Conservation (phyloP, 331 rosid species). For the Malus hybrid region DNA sequence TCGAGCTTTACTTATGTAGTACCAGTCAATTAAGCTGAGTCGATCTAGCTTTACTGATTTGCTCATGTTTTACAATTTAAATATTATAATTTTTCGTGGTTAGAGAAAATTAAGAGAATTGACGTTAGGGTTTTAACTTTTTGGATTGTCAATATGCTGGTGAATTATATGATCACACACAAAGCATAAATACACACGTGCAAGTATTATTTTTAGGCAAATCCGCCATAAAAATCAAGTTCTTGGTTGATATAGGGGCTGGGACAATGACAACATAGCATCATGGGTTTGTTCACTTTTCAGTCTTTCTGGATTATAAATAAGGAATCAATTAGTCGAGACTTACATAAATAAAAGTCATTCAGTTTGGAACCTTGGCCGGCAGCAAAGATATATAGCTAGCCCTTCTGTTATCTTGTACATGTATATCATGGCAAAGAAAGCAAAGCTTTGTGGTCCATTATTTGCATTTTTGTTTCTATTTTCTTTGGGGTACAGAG, state of each 20-base stretch:
- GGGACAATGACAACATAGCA: neutral
- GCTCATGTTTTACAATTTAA: too few species aligned
- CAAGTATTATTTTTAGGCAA: neutral
- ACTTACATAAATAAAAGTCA: neutral
- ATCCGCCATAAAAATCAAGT: neutral
- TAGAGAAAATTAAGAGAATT: neutral
- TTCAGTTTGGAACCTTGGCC: neutral
- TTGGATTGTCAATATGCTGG: neutral
- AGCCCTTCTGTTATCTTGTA: too few species aligned
- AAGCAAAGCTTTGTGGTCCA: neutral
- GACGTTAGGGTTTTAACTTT: too few species aligned
- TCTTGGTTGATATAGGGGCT: neutral
- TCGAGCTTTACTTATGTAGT: too few species aligned
- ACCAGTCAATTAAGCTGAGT: too few species aligned
- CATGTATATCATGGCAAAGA: neutral
- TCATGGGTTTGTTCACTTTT: neutral
- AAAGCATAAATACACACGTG: neutral
- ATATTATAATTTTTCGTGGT: too few species aligned
- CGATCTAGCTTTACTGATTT: too few species aligned
- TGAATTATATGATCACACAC: neutral
- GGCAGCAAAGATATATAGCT: neutral
- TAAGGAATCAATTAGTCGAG: neutral
- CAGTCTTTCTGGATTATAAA: neutral
- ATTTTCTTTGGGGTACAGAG: neutral
- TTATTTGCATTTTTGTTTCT: neutral